These are phyloP conservation scores for Volutella citrinella DNA, from an alignment of 2,329 filamentous ascomycete species.

Conservation along the genomic window DNA sequence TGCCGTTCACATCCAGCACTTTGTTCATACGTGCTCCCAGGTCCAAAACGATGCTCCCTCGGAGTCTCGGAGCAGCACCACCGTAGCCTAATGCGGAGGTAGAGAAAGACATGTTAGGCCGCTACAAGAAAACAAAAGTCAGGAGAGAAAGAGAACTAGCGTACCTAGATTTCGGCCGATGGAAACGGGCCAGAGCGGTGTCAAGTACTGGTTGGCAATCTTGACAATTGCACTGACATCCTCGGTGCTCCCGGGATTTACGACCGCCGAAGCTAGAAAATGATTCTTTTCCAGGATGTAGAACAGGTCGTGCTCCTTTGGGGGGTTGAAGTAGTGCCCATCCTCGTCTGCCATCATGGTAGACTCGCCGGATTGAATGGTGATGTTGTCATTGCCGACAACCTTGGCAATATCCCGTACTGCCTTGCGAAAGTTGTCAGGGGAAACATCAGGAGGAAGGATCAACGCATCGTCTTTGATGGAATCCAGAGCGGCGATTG, in stretches of 20 bases:
- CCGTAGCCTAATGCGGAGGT: slow-evolving; percentile 10
- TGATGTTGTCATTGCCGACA: slow-evolving; percentile 2
- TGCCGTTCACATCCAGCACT: slow-evolving; percentile 5
- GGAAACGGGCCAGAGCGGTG: slow-evolving; percentile 6
- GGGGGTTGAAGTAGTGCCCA: slow-evolving; percentile 1
- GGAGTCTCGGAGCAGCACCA: slow-evolving; percentile 5
- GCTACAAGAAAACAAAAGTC: no score
- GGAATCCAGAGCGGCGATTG: no score
- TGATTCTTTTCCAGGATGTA: slow-evolving; percentile 7
- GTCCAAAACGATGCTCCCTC: slow-evolving; percentile 7
- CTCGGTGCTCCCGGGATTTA: slow-evolving; percentile 6
- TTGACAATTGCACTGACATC: slow-evolving; percentile 6
- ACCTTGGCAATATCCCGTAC: slow-evolving; percentile 1
- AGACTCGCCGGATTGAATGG: not conserved
- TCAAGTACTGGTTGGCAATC: slow-evolving; percentile 6
- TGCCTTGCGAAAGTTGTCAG: not conserved
- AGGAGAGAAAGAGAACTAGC: not conserved
- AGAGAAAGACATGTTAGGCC: no score
- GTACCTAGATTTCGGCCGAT: slow-evolving; percentile 6
- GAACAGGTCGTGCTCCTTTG: slow-evolving; percentile 7
- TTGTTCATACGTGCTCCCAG: slow-evolving; percentile 7
- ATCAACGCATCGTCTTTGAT: no score
- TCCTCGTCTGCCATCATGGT: slow-evolving; percentile 3
- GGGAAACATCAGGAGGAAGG: slow-evolving; percentile 1
- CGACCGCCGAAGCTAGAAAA: slow-evolving; percentile 5